Percentiles rank a stretch among this genome's conserved stretches.
Conservation (phyloP, 192 early-diverging fungal species). For the Borealophlyctis nickersoniae region DNA sequence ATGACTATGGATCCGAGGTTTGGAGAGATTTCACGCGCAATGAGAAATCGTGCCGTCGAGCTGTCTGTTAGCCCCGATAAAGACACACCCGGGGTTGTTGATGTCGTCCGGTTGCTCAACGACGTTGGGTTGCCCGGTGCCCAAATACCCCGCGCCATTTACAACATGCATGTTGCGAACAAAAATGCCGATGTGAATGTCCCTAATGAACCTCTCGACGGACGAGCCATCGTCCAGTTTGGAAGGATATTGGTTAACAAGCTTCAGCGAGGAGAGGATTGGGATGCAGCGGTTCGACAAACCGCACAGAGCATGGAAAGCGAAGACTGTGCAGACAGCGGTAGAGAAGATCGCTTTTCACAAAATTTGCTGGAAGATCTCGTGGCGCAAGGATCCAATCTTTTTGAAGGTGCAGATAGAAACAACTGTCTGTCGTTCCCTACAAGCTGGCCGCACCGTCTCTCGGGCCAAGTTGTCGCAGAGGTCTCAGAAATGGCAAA, state of each 20-base stretch:
- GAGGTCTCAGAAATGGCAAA: not conserved
- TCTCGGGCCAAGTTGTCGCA: not conserved
- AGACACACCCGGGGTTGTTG: not conserved
- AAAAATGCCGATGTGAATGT: no score
- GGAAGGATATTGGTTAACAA: not conserved
- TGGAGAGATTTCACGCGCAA: conserved; percentile 93
- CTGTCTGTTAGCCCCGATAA: conserved; percentile 57
- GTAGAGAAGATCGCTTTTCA: no score
- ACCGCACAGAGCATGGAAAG: not conserved
- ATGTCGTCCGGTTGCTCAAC: conserved; percentile 27
- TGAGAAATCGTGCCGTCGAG: conserved; percentile 98
- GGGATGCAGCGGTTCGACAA: not conserved
- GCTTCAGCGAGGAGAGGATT: not conserved
- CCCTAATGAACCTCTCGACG: no score
- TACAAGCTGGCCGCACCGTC: not conserved
- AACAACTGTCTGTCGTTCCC: not conserved
- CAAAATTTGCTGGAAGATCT: no score
- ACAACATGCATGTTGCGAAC: no score
- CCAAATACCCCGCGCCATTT: not conserved
- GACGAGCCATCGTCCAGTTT: not conserved
- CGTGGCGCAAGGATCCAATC: not conserved
- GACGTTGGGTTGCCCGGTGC: conserved; percentile 31
- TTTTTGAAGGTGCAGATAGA: not conserved
- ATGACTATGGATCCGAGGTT: conserved; percentile 90
- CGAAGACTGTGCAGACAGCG: not conserved